Conservation (phyloP, 2,329 filamentous ascomycete genomes). For the Hirsutella minnesotensis region DNA sequence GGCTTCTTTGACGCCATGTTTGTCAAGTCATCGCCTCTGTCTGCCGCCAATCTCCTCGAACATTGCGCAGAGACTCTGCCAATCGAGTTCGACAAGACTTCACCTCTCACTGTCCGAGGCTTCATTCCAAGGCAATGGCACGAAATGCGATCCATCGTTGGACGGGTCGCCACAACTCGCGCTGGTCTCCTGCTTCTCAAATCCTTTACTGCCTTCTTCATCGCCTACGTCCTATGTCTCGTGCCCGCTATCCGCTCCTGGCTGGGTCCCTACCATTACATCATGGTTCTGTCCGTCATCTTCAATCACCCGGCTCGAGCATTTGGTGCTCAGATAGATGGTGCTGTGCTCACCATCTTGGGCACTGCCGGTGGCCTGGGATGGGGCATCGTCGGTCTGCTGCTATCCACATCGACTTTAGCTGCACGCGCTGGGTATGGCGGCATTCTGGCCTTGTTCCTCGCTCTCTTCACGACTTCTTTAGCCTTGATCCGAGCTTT, state of each 20-base stretch:
- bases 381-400: slow-evolving; percentile 42
- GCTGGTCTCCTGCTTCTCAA: slow-evolving; percentile 39
- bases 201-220: slow-evolving; percentile 43
- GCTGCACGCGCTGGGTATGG: slow-evolving; percentile 36
- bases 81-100: slow-evolving; percentile 29
- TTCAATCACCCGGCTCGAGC: slow-evolving; percentile 45
- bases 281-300: slow-evolving; percentile 44
- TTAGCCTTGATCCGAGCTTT: slow-evolving; percentile 42
- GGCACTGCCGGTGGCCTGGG: slow-evolving; percentile 41
- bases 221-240: slow-evolving; percentile 43
- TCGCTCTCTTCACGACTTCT: slow-evolving; percentile 38
- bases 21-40: slow-evolving; percentile 25
- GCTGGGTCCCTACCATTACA: slow-evolving; percentile 42
- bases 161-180: slow-evolving; percentile 32
- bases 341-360: slow-evolving; percentile 37
- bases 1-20: slow-evolving; percentile 38
- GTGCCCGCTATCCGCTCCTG: slow-evolving; percentile 33
- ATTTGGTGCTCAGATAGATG: slow-evolving; percentile 45
- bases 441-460: slow-evolving; percentile 41
- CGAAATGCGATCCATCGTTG: slow-evolving; percentile 26
- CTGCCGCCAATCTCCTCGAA: slow-evolving; percentile 25
- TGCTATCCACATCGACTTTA: slow-evolving; percentile 38
- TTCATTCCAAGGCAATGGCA: slow-evolving; percentile 37
- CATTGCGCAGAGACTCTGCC: slow-evolving; percentile 33
- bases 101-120: slow-evolving; percentile 32